Base-by-base conservation (phyloP, 768 basidiomycete genomes). In the Naganishia friedmannii region DNA sequence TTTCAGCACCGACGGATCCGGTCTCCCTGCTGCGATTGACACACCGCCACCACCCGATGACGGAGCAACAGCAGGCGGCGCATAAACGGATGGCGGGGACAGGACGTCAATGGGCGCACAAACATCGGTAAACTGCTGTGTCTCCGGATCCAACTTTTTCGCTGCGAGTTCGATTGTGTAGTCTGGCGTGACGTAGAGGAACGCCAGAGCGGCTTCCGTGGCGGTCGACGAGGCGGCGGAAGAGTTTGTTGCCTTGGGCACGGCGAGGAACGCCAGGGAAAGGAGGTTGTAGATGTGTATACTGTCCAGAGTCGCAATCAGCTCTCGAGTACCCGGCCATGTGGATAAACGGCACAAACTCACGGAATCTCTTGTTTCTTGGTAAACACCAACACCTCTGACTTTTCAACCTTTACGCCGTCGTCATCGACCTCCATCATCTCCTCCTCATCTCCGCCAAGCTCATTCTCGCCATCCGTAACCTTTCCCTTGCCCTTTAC, bases 281-380 rank as follows among this genome's bases (percentile, higher is more conserved):
- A 80, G 63, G 4, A 80, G 73, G 65, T 80, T 80, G 65, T 79
- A 77, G 60, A 79, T 78, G 28, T 76, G 77, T 21, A 80, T 75
- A 60, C 79, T 80, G 21, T 37, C 15, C 26, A n/a, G 15, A 37
- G 19, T 53, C 31, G n/a, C 75, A 67, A 77, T 51, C 74, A 75
- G 56, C 76, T n/a, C 72, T 51, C 66, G 73, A 66, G 74, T 71
- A 9, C 54, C 54, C 7, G 74, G 42, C 12, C 13, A 26, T n/a
- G n/a, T n/a, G 23, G 4, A 65, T 9, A 66, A 57, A 45, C 55
- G 73, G 3, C 54, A 65, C n/a, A 26, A 0, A 71, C 74, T 45
- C 71, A 74, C 29, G 70, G 65, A 26, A 67, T 51, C 63, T 65
- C 58, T 9, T 54, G 37, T 9, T 65, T 69, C 23, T 29, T 60